phyloP scores from a whole-genome alignment of 257 asterid genomes.

The Lycium barbarum region DNA sequence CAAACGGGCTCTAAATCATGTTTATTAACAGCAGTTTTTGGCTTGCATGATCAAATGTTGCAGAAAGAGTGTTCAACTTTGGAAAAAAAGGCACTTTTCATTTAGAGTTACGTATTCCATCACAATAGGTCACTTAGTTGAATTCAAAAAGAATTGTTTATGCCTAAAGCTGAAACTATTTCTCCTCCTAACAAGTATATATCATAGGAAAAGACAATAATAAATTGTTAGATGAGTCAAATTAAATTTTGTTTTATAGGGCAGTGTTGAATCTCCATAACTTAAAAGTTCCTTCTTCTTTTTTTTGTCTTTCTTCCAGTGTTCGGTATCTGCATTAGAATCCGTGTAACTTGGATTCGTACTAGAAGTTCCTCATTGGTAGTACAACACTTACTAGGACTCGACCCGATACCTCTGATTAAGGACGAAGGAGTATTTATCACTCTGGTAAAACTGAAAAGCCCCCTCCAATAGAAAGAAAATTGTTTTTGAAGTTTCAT shows the following conservation, averaged over 20 bases:
- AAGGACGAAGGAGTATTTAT: neutral
- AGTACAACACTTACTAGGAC: neutral
- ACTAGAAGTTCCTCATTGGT: accelerated
- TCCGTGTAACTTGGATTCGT: neutral
- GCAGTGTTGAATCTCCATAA: neutral
- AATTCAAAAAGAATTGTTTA: neutral
- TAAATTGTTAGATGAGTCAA: neutral
- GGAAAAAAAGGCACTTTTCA: neutral
- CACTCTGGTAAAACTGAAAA: neutral
- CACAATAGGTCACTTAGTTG: neutral
- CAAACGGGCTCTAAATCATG: too few relatives aligned
- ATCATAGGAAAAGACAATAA: neutral
- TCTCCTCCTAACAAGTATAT: neutral
- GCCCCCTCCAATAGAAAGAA: neutral
- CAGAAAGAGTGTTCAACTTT: neutral
- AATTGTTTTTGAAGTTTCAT: constrained; percentile 12
- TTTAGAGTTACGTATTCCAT: neutral
- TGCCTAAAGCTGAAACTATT: neutral
- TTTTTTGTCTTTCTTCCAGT: neutral
- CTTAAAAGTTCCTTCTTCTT: neutral
- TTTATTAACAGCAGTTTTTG: too few relatives aligned
- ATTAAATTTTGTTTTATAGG: neutral
- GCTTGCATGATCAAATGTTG: too few relatives aligned
- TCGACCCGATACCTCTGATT: neutral
- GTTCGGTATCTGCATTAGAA: neutral